Base-by-base conservation (phyloP, 192 early-diverging fungal genomes). In the Oehlia diaphana region DNA sequence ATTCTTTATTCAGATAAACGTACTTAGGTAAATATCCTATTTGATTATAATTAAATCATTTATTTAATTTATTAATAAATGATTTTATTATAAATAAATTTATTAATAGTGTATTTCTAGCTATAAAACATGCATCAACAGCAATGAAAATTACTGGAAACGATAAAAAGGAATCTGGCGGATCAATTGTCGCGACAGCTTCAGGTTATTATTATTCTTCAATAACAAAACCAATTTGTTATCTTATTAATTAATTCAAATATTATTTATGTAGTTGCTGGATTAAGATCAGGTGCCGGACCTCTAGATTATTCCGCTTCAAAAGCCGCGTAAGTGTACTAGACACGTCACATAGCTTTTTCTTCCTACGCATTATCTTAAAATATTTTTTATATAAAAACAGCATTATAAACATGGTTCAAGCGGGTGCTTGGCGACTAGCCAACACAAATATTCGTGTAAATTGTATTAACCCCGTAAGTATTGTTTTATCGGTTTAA, bases 251-350 rank as follows among this genome's bases (percentile, higher is more conserved):
- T 7, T 42, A 42, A 7, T 42, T 5, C 39, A 42, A 42, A 42
- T 42, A 42, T 42, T 21, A 37, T 63, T 23, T 5, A 14, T 79
- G 14, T 53, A 86, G 83, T 87, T 67, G 86, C 87, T 23, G 84
- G 87, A 66, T 76, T 88, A 39, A 82, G 87, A 16, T 81, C 87
- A 16, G 87, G 86, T 68, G 88, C 86, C 61, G 88, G 88, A 26
- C 76, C 81, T 6, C 75, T 78, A 47, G 88, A 85, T 76, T 89
- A 89, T 70, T 89, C 88, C n/a, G 87, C 86, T 49, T 88, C 88
- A 13, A 89, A 89, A 77, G 88, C 88, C 50, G 88, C 88, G 87
- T 85, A 79, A 77, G 83, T 80, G 31, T 13, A 35, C 9, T 13
- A 16, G 63, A 31, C 26, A 13, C 31, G 16, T 28, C 12, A 35